A percentile compares a stretch with the other conserved stretches of the same genome.
Conservation (phyloP, 129 eudicot species). For the Glebionis coronaria region DNA sequence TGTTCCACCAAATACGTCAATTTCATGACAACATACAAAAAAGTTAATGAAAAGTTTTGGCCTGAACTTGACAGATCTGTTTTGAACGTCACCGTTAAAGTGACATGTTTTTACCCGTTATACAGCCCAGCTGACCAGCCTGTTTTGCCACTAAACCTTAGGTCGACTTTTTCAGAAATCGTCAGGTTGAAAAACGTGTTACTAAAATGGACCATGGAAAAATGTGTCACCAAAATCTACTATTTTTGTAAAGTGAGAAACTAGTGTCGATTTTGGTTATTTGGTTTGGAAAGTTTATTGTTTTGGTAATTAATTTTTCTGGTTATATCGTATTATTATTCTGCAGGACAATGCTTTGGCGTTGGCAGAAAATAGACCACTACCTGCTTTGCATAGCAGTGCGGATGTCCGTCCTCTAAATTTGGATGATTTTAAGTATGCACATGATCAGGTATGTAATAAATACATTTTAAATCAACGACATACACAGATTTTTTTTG, state of each 20-base stretch:
- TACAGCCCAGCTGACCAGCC: not conserved
- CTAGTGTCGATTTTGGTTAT: too few relatives aligned
- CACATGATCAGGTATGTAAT: slow-evolving; percentile 83
- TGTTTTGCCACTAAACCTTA: not conserved
- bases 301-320: too few relatives aligned
- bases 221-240: too few relatives aligned
- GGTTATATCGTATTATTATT: slow-evolving; percentile 9
- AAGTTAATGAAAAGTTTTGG: not conserved
- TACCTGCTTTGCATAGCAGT: slow-evolving; percentile 68
- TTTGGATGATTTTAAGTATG: slow-evolving; percentile 78
- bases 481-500: not conserved
- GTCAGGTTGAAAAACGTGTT: too few relatives aligned
- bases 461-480: not conserved
- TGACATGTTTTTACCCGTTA: not conserved
- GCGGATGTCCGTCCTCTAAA: slow-evolving; percentile 71
- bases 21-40: not conserved
- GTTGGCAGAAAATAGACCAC: slow-evolving; percentile 55
- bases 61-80: too few relatives aligned
- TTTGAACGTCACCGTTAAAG: not conserved
- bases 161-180: too few relatives aligned
- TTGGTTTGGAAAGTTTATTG: too few relatives aligned
- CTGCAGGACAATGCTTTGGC: slow-evolving; percentile 84
- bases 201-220: too few relatives aligned
- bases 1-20: not conserved
- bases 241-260: too few relatives aligned